A percentile compares a stretch with the other conserved stretches of the same genome.
Evolutionary conservation across 805 yeast species (phyloP).

Genomic region (Starmerella tilneyi): DNA sequence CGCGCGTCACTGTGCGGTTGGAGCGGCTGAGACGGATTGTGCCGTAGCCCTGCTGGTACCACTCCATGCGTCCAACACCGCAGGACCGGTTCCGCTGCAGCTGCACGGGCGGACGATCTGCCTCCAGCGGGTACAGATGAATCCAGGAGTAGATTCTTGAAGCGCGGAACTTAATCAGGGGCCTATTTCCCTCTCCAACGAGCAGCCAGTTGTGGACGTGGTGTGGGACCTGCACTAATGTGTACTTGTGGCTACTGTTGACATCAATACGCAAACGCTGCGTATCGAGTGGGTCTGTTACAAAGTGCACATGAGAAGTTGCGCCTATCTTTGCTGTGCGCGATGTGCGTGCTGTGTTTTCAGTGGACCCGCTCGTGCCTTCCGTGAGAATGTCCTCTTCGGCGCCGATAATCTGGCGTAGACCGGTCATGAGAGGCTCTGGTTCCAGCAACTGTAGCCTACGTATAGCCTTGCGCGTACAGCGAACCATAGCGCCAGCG

Average conservation of each 20-base stretch:
- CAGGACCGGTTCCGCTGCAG: background rate
- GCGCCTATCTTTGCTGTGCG: background rate
- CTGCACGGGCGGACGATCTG: background rate
- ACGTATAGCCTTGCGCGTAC: background rate
- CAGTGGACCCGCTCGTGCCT: background rate
- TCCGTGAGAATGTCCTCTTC: background rate
- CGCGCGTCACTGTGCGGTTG: background rate
- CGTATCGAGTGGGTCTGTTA: background rate
- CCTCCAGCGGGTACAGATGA: background rate
- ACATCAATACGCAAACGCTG: background rate
- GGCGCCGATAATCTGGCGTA: background rate
- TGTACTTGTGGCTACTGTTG: background rate
- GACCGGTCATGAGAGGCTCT: background rate
- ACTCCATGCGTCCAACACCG: slow-evolving; percentile 1
- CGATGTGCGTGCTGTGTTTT: background rate
- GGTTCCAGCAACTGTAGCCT: background rate
- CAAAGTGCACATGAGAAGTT: background rate
- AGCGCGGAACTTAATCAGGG: slow-evolving; percentile 2
- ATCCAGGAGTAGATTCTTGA: background rate
- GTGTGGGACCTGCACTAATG: background rate
- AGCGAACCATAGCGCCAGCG: background rate
- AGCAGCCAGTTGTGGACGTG: slow-evolving; percentile 1
- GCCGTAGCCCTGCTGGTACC: background rate
- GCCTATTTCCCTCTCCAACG: background rate
- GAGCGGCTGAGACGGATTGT: slow-evolving; percentile 7